Evolutionary conservation across 2,329 filamentous ascomycete species (phyloP).

Genomic region (Huntiella abstrusa): DNA sequence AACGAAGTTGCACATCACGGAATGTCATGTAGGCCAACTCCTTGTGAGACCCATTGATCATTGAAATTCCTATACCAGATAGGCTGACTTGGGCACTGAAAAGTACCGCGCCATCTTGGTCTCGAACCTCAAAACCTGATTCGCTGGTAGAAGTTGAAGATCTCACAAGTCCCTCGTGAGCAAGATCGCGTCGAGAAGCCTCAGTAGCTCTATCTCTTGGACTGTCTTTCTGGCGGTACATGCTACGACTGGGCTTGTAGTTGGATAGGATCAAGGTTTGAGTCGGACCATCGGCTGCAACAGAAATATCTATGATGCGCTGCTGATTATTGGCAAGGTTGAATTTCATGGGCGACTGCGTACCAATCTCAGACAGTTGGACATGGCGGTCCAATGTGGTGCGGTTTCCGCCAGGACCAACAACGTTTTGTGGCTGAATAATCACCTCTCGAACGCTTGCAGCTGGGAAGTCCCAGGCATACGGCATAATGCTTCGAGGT

Average conservation of each 20-base stretch:
- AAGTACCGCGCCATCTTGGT: slow-evolving; percentile 49
- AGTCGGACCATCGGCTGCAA: slow-evolving; percentile 84
- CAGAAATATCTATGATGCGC: slow-evolving; percentile 92
- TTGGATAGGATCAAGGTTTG: slow-evolving; percentile 90
- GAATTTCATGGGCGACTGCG: slow-evolving; percentile 85
- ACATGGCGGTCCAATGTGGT: slow-evolving; percentile 59
- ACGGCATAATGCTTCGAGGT: slow-evolving; percentile 94
- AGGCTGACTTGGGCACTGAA: slow-evolving; percentile 80
- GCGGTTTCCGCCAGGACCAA: slow-evolving; percentile 13
- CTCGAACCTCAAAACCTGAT: slow-evolving; percentile 66
- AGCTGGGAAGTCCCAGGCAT: slow-evolving; percentile 96
- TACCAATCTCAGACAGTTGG: slow-evolving; percentile 90
- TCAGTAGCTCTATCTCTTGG: slow-evolving; percentile 2
- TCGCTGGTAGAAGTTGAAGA: neutral
- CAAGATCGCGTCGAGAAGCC: neutral
- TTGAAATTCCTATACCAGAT: slow-evolving; percentile 77
- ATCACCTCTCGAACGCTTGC: slow-evolving; percentile 92
- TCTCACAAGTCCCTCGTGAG: neutral
- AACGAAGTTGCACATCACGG: slow-evolving; percentile 75
- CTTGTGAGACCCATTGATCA: slow-evolving; percentile 80
- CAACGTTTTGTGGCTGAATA: slow-evolving; percentile 40
- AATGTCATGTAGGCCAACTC: slow-evolving; percentile 90
- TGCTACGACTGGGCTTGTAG: slow-evolving; percentile 78
- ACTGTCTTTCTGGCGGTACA: slow-evolving; percentile 35
- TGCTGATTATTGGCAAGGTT: slow-evolving; percentile 45